Evolutionary conservation across 2,329 filamentous ascomycete genomes (phyloP), one percentile per base, ranked within the genome.

Genomic region (Daldinia sp.): DNA sequence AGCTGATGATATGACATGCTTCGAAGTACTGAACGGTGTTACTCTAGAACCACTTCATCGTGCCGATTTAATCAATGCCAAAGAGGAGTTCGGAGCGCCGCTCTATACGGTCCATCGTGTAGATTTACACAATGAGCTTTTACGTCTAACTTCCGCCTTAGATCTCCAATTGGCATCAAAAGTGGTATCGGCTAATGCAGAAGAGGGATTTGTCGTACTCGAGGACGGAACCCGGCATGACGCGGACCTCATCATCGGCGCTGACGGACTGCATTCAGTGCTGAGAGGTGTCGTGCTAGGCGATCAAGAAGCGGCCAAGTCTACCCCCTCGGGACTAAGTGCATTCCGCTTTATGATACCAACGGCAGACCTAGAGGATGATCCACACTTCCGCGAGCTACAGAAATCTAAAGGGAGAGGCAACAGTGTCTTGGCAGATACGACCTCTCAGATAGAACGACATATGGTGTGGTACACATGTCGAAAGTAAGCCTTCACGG

Each of bases 401-500:
- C 42, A 71, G 57, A 44, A 65, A 53, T 46, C 39, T 15, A 74
- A 74, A 44, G 67, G 28, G 20, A 63, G 53, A 30, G 70, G 71
- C 12, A 70, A 60, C 26, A 69, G 70, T 23, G 53, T 76, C 18
- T 58, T 74, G 13, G 73, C 63, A 4, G 75, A 76, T 61, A 71
- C 69, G 1, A 63, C 53, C 6, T 41, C 51, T n/a, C 58, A 70
- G 26, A 55, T 67, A 15, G 70, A 76, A 50, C 70, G 70, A 12
- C 76, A 78, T 68, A 63, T 78, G 53, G 69, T 78, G 26, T 78
- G 77, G 76, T 79, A 77, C 63, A 63, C 69, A 4, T 79, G 76
- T 69, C 72, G 72, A 15, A 65, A 70, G 77, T 78, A 69, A 26
- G 67, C 28, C 6, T 37, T 12, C 18, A 35, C 39, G 18, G 2